Evolutionary conservation across 176 grass and related monocot species (phyloP).

Genomic region (Bonia amplexicaulis): DNA sequence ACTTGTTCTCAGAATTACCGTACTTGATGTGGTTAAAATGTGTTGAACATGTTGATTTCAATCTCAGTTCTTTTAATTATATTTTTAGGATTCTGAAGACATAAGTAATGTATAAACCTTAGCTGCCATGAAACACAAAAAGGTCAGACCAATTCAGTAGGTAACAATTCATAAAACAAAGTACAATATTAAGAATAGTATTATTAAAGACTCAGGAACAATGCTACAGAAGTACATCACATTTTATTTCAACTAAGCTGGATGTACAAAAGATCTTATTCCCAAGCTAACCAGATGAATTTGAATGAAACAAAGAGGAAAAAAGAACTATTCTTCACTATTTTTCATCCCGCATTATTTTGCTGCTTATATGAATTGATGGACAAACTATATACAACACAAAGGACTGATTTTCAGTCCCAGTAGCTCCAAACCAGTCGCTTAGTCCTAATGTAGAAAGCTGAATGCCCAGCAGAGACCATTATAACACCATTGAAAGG

Average conservation of each 20-base stretch:
- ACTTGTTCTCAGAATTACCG: neutral
- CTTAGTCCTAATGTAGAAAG: conserved; percentile 17
- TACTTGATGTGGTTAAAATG: neutral
- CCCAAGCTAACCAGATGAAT: neutral
- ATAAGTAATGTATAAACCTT: neutral
- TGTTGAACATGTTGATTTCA: neutral
- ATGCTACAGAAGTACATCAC: neutral
- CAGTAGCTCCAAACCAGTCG: conserved; percentile 14
- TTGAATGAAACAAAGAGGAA: neutral
- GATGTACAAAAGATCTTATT: conserved; percentile 15
- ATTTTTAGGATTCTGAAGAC: neutral
- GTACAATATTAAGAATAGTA: neutral
- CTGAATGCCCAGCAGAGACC: neutral
- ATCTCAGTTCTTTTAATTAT: neutral
- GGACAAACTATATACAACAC: conserved; percentile 36
- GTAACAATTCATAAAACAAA: neutral
- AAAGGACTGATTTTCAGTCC: conserved; percentile 31
- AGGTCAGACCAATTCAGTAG: neutral
- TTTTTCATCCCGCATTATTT: conserved; percentile 25
- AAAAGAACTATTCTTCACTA: neutral
- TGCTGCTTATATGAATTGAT: conserved; percentile 3
- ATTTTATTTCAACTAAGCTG: conserved; percentile 9
- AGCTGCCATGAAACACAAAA: neutral
- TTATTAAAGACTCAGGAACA: neutral
- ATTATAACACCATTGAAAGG: neutral